Base-by-base conservation (phyloP, 2,329 filamentous ascomycete genomes). In the Hymenoscyphus fructigenus region DNA sequence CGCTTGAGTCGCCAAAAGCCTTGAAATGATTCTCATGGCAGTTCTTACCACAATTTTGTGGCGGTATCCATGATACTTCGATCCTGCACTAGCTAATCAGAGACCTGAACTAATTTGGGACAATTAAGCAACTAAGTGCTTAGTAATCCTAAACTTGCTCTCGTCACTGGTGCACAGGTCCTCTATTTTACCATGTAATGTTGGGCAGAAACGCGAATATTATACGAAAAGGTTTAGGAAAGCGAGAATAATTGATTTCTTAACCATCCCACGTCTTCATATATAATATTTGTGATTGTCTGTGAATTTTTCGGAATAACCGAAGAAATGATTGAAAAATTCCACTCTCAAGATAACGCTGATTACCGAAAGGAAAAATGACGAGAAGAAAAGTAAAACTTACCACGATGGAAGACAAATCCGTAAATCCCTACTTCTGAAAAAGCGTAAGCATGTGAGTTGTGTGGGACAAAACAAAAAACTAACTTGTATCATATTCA, bases 351-450 rank as follows among this genome's bases (percentile, higher is more conserved):
- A 15, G 2, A 32, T 14, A 15, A 38, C 5, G 1, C 17, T 38
- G 36, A 17, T 17, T 38, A 17, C 36, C 12, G 36, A 38, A 17
- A 38, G 36, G 14, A 15, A 17, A 3, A 38, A 38, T 36, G 10
- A 36, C 14, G 6, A 9, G 10, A 17, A 28, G 14, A 17, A 28
- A 38, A 59, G 9, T 23, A 15, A 9, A 5, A 26, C 67, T 64
- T 67, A 70, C 70, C 70, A 75, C 92, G 82, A 75, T 90, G 91
- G 75, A 96, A 96, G 59, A 96, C 91, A 73, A 96, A 96, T 1
- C 92, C 92, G 72, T 96, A 96, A 3, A 96, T 92, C 9, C 92
- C 92, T 60, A 95, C 88, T 68, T 84, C 69, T 71, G 34, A 26
- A 5, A 5, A 36, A 28, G 10, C 26, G 32, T 5, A n/a, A 55